These are phyloP conservation scores for Edaphochlamys debaryana DNA, from an alignment of 139 green algal species.

Conservation along the genomic window DNA sequence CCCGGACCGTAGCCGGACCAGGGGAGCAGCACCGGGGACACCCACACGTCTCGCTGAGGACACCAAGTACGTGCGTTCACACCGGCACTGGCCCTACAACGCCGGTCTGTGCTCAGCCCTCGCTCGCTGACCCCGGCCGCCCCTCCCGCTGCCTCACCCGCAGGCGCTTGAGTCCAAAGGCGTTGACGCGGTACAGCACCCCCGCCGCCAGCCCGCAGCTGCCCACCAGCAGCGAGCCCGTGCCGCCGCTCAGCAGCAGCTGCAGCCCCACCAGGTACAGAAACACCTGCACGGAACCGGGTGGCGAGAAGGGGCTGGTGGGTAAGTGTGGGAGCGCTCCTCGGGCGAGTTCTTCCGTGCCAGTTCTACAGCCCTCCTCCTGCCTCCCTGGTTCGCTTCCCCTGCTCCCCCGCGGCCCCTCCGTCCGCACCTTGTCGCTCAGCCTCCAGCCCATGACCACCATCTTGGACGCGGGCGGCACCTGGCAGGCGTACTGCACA, in stretches of 20 bases:
- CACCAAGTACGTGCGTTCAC: no score
- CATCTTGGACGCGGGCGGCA: constrained; percentile 65
- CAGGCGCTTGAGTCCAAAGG: constrained; percentile 43
- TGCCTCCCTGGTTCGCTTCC: no score
- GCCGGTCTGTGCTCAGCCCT: no score
- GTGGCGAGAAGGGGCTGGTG: no score
- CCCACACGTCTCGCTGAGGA: no score
- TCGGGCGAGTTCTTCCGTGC: no score
- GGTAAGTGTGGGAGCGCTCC: no score
- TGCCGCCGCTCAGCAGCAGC: constrained; percentile 62
- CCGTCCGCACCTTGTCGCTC: constrained; percentile 69
- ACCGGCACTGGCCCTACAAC: no score
- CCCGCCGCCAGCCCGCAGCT: constrained; percentile 55
- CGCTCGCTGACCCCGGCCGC: no score
- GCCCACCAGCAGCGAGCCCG: constrained; percentile 44
- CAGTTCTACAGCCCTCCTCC: background rate
- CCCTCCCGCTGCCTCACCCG: constrained; percentile 10
- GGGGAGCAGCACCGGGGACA: no score
- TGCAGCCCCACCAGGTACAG: constrained; percentile 73
- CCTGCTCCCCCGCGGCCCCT: no score
- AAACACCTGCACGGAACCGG: background rate
- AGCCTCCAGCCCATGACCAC: constrained; percentile 64
- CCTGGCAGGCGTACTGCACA: constrained; percentile 65
- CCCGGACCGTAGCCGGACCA: no score
- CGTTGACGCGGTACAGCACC: constrained; percentile 66